Percentiles rank a stretch among this genome's conserved stretches.
These are phyloP conservation scores for Stropharia rugosoannulata DNA, from an alignment of 768 basidiomycete genomes.

Conservation along the genomic window DNA sequence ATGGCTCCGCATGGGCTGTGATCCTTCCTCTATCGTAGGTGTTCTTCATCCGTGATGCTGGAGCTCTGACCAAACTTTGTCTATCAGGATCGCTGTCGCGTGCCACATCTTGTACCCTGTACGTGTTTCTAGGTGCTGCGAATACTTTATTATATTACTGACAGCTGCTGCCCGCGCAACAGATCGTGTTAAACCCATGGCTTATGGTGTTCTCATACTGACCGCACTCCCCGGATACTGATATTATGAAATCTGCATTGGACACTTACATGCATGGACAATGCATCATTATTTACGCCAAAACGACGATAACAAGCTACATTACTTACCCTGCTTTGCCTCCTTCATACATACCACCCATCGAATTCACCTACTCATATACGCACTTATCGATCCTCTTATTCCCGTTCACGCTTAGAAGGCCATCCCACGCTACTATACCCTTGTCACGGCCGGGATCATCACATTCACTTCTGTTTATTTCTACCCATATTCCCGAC, in stretches of 20 bases:
- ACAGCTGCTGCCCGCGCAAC: background rate
- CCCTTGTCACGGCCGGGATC: background rate
- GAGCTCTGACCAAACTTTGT: slow-evolving; percentile 34
- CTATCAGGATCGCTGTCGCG: slow-evolving; percentile 55
- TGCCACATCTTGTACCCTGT: slow-evolving; percentile 76
- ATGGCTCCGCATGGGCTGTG: slow-evolving; percentile 65
- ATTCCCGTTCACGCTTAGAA: background rate
- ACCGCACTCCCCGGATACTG: background rate
- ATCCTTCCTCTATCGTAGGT: slow-evolving; percentile 67
- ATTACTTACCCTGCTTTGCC: background rate
- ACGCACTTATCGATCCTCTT: background rate
- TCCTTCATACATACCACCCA: background rate
- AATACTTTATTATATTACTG: slow-evolving; percentile 4
- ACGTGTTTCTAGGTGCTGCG: slow-evolving; percentile 21
- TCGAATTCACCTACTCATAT: background rate
- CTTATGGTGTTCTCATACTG: slow-evolving; percentile 15
- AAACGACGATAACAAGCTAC: background rate
- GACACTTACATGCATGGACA: background rate
- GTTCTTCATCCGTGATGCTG: slow-evolving; percentile 5
- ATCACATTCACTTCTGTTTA: background rate
- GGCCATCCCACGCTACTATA: background rate
- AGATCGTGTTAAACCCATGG: slow-evolving; percentile 13
- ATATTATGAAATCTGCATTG: background rate
- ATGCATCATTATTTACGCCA: background rate
- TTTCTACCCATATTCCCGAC: too few species aligned